phyloP scores from a whole-genome alignment of 345 rosid genomes.

The Cardamine chenopodiifolia region DNA sequence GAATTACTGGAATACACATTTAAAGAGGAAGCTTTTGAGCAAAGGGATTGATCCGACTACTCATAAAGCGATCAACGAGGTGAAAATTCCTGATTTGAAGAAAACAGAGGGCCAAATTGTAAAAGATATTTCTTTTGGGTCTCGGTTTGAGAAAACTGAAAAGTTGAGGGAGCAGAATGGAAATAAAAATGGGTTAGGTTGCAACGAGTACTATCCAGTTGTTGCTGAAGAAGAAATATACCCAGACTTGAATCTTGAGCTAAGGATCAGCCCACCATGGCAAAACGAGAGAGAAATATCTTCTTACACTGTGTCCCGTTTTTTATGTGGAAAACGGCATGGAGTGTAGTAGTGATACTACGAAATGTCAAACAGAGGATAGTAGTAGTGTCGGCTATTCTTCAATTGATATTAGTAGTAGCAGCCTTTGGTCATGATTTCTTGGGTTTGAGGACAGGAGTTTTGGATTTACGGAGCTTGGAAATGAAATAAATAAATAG shows the following conservation, averaged over 20 bases:
- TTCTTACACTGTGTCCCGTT: slow-evolving; percentile 55
- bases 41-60: slow-evolving; percentile 82
- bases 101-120: slow-evolving; percentile 25
- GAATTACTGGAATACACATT: slow-evolving; percentile 86
- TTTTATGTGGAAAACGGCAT: slow-evolving; percentile 59
- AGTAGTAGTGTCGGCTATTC: slow-evolving; percentile 41
- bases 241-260: slow-evolving; percentile 88
- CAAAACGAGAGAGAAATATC: slow-evolving; percentile 36
- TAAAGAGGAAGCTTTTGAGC: slow-evolving; percentile 71
- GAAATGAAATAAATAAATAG: slow-evolving; percentile 45
- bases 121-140: slow-evolving; percentile 29
- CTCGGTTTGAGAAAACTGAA: slow-evolving; percentile 18
- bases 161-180: slow-evolving; percentile 2
- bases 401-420: slow-evolving; percentile 27
- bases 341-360: slow-evolving; percentile 54
- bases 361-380: slow-evolving; percentile 35
- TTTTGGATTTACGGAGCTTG: slow-evolving; percentile 68
- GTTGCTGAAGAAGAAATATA: slow-evolving; percentile 44
- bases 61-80: slow-evolving; percentile 60
- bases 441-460: slow-evolving; percentile 68
- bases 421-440: slow-evolving; percentile 60
- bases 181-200: slow-evolving; percentile 36
- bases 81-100: slow-evolving; percentile 3
- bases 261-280: slow-evolving; percentile 79
- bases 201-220: slow-evolving; percentile 56